Conservation (phyloP, 345 rosid species). For the Eucalyptus pauciflora region DNA sequence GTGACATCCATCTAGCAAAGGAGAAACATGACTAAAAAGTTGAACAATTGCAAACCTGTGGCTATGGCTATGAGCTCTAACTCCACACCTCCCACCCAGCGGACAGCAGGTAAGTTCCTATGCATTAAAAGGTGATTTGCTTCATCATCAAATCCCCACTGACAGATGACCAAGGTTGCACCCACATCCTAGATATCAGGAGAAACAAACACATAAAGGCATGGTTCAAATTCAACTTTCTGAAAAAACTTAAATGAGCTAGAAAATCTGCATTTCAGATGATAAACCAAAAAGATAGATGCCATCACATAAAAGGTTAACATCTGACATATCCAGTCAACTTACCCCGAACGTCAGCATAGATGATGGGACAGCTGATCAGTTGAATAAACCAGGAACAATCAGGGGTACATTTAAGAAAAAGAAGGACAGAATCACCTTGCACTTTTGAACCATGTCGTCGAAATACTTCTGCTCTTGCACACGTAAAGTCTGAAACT, state of each 20-base stretch:
- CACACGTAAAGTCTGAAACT: slow-evolving; percentile 79
- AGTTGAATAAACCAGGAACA: not conserved
- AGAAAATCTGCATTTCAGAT: not conserved
- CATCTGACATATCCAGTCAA: not conserved
- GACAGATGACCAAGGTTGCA: slow-evolving; percentile 94
- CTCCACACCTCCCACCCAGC: slow-evolving; percentile 99
- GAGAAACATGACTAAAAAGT: not conserved
- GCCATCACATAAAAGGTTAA: not conserved
- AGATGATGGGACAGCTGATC: not conserved
- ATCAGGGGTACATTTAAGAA: not conserved
- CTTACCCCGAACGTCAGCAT: not conserved
- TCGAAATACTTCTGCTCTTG: slow-evolving; percentile 94
- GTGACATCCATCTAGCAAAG: not conserved
- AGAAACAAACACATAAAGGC: not conserved
- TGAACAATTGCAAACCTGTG: slow-evolving; percentile 40
- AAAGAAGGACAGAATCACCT: slow-evolving; percentile 22
- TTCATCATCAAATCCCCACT: slow-evolving; percentile 99
- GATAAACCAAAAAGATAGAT: not conserved
- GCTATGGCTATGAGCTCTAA: slow-evolving; percentile 97
- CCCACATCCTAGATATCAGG: slow-evolving; percentile 77
- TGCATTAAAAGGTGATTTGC: slow-evolving; percentile 96
- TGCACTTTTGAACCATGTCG: slow-evolving; percentile 95
- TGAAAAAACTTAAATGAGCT: not conserved
- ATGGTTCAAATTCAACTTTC: not conserved
- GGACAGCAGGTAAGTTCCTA: slow-evolving; percentile 92